These are phyloP conservation scores for Solanum aculeatissimum DNA, from an alignment of 305 asterid species.

Conservation along the genomic window DNA sequence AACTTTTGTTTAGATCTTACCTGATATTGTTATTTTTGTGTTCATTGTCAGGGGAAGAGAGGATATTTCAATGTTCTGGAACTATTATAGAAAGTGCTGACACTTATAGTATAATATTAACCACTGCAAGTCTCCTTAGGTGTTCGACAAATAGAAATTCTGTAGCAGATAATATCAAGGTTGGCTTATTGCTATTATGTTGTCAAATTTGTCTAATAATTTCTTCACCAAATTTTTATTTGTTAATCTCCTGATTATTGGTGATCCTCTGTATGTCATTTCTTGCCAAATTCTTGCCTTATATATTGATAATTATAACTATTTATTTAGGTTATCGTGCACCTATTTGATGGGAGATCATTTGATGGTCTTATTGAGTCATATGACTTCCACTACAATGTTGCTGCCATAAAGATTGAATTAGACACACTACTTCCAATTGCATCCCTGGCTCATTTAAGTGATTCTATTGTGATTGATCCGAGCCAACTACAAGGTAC, in stretches of 20 bases:
- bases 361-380: not conserved
- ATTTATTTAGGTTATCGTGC: not conserved
- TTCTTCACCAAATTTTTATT: not conserved
- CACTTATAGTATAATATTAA: not conserved
- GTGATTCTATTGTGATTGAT: not conserved
- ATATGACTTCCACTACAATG: not conserved
- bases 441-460: not conserved
- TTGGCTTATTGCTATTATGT: not conserved
- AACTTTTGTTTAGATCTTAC: not conserved
- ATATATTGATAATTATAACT: not conserved
- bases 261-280: not conserved
- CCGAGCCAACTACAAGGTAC: not conserved
- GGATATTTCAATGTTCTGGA: not conserved
- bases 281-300: not conserved
- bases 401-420: not conserved
- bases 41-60: not conserved
- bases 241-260: not conserved
- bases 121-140: not conserved
- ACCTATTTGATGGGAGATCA: not conserved
- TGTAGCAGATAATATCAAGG: not conserved
- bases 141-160: not conserved
- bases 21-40: not conserved
- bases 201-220: not conserved
- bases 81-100: not conserved
- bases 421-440: not conserved